Base-by-base conservation (phyloP, 345 rosid genomes). In the Noccaea bulbosa region DNA sequence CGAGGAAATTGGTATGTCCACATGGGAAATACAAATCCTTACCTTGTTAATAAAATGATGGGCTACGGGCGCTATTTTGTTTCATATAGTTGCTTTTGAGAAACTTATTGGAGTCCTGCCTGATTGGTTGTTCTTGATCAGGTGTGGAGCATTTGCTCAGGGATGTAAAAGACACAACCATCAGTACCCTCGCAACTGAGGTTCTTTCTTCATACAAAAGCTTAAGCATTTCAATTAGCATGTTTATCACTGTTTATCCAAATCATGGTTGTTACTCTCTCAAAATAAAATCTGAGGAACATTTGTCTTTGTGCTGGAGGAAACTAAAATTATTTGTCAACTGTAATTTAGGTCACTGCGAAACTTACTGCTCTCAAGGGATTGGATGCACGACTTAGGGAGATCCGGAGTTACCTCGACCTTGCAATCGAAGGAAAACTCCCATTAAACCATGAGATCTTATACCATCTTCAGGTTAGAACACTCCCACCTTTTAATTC, bases 1-100 rank as follows among this genome's bases (percentile, higher is more conserved):
- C 9, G 90, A 91, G 83, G 93, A 91, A 81, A 91, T 88, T 52
- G 97, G 97, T 87, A 84, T 72, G 83, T n/a, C 9, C 53, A 44
- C 37, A 55, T 12, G 69, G 35, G 65, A n/a, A 15, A 40, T 11
- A 17, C 4, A 24, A 15, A 32, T 11, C 7, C 8, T 17, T 60
- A 20, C 5, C 44, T 69, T 69, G 8, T 70, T 30, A 38, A 52
- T 66, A 20, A 45, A 11, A 11, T 22, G 14, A 33, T 73, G 44
- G 7, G 2, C n/a, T n/a, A n/a, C n/a, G n/a, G n/a, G n/a, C n/a
- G 4, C 30, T 27, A 27, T 3, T 27, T 27, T 27, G 0, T 65
- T 46, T 17, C 15, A 27, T 38, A 5, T 46, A 11, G 51, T 22
- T 41, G 37, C 71, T 11, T 61, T 5, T 2, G 50, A 58, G 44